Conservation (phyloP, 257 asterid species). For the Hygrophila difformis region DNA sequence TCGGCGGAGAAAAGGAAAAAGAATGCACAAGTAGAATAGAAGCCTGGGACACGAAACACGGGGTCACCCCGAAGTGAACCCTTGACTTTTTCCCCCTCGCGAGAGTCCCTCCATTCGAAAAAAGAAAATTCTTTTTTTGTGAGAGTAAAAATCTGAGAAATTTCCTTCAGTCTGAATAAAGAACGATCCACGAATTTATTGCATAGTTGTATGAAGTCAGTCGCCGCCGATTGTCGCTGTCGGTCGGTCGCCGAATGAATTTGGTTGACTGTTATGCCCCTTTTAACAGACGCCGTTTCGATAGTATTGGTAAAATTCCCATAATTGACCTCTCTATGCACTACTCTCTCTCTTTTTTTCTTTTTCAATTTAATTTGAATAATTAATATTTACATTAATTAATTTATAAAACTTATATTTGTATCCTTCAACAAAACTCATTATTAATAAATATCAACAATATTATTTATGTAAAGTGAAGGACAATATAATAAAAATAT, state of each 20-base stretch:
- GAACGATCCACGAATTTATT: background rate
- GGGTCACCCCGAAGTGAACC: slow-evolving; percentile 31
- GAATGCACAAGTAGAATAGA: slow-evolving; percentile 14
- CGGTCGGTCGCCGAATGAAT: slow-evolving; percentile 26
- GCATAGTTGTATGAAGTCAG: slow-evolving; percentile 5
- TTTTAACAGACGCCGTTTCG: too few relatives aligned
- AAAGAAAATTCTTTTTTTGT: background rate
- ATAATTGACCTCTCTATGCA: too few relatives aligned
- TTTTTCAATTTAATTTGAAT: too few relatives aligned
- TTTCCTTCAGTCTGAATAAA: too few relatives aligned
- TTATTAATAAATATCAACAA: too few relatives aligned
- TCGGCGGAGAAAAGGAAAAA: background rate
- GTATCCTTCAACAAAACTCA: too few relatives aligned
- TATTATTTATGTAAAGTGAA: too few relatives aligned
- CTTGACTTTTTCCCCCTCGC: slow-evolving; percentile 28
- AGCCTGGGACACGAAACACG: slow-evolving; percentile 39
- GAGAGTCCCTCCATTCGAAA: background rate
- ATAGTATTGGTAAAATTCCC: too few relatives aligned
- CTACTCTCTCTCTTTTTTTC: too few relatives aligned
- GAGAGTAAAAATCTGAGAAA: background rate
- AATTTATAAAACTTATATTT: too few relatives aligned
- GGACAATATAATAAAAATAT: too few relatives aligned
- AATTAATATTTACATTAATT: too few relatives aligned
- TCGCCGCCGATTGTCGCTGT: slow-evolving; percentile 28
- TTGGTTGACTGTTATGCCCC: slow-evolving; percentile 26